phyloP scores from a whole-genome alignment of 768 basidiomycete genomes.

The Daedaleopsis nitida region DNA sequence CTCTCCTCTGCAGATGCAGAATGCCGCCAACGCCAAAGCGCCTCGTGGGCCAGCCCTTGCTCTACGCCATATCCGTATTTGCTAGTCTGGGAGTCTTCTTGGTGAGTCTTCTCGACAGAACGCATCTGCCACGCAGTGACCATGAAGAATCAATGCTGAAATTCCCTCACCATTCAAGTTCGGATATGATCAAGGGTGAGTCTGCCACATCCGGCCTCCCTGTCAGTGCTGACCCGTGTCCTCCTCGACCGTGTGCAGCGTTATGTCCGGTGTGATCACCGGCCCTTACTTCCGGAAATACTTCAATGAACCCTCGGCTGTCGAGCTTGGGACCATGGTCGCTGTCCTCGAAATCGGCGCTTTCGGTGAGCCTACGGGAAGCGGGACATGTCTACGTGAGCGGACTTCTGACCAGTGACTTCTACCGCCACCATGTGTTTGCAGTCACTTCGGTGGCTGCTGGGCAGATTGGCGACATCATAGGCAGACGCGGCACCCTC shows the following conservation, averaged over 20 bases:
- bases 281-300: conserved; percentile 80
- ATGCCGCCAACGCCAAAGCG: conserved; percentile 49
- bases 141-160: conserved; percentile 7
- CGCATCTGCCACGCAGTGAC: background rate
- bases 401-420: conserved; percentile 9
- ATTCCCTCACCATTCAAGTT: conserved; percentile 48
- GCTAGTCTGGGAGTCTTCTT: conserved; percentile 86
- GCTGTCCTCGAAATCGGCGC: conserved; percentile 94
- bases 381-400: background rate
- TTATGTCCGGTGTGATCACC: conserved; percentile 92
- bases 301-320: conserved; percentile 75
- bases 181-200: conserved; percentile 86
- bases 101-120: conserved; percentile 46
- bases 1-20: conserved; percentile 43
- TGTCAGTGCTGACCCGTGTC: conserved; percentile 1
- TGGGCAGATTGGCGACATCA: conserved; percentile 82
- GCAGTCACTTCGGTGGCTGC: conserved; percentile 88
- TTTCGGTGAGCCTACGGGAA: conserved; percentile 57
- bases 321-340: conserved; percentile 91
- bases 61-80: conserved; percentile 80
- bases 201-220: background rate
- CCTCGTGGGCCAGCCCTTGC: conserved; percentile 77
- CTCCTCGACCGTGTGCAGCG: conserved; percentile 42
- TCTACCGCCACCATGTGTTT: background rate
- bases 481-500: conserved; percentile 85